Base-by-base conservation (phyloP, 805 yeast genomes). In the Wickerhamiella musiphila region DNA sequence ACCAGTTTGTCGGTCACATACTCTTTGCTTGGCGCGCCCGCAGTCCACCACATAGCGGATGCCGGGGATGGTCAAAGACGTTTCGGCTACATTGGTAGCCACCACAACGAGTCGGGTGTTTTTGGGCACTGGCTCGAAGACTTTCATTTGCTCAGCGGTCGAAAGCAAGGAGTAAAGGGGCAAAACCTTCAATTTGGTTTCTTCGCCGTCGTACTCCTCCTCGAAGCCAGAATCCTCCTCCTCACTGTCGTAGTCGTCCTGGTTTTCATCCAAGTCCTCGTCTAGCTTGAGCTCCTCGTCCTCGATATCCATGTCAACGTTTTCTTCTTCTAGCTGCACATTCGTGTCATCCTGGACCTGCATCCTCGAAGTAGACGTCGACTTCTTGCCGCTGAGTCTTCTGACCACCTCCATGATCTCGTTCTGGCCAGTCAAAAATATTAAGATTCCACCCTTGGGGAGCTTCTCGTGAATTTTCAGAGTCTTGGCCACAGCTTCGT, bases 31-130 rank as follows among this genome's bases (percentile, higher is more conserved):
- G 0, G 93, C 66, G 40, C 96, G 68, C 16, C 99, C 99, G 55
- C 92, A 70, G 53, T 90, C 99, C 29, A 90, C 79, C 22, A 90
- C 98, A 49, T 90, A 90, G 36, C 92, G 62, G 23, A 92, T 78
- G 7, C 93, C 92, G 0, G 98, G 98, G 44, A 90, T 90, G 0
- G 99, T 90, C 50, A 90, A 65, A 1, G 95, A 83, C 0, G 99
- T 90, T 53, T 90, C 99, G 0, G 99, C 99, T 35, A 90, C 93
- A 49, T 90, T 90, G 2, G 99, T 90, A 4, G 99, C 94, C 20
- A 90, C 81, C 24, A 90, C 77, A 60, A 95, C 83, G 7, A 90
- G 53, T 46, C 99, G 65, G 25, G 83, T 66, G 4, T 93, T 93
- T 17, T 60, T 57, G 3, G 98, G 98, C 2, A 94, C 93, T 0